phyloP scores from a whole-genome alignment of 2,329 filamentous ascomycete species.

The Colletotrichum somersetense region DNA sequence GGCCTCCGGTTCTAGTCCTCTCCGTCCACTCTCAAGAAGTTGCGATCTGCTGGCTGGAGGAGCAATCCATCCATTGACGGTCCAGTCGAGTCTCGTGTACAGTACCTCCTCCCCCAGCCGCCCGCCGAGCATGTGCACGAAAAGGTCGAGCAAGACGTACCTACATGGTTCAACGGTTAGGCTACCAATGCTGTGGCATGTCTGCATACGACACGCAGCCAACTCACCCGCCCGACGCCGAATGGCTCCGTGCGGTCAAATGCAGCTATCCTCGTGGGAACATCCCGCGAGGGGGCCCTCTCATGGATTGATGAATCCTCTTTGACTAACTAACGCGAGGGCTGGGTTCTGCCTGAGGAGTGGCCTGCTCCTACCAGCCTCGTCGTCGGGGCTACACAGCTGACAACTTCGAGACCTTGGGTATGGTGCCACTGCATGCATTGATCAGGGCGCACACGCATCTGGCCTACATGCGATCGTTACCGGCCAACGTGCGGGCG shows the following conservation, averaged over 20 bases:
- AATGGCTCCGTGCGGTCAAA: conserved; percentile 27
- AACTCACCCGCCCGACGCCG: conserved; percentile 21
- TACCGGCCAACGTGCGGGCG: conserved; percentile 1
- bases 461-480: conserved; percentile 21
- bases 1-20: conserved; percentile 21
- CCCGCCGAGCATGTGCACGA: conserved; percentile 15
- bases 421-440: conserved; percentile 11
- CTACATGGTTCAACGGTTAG: conserved; percentile 33
- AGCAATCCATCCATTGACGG: conserved; percentile 3
- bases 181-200: conserved; percentile 34
- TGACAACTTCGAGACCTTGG: background rate
- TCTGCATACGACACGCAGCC: conserved; percentile 32
- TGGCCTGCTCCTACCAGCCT: conserved; percentile 13
- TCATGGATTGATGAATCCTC: background rate
- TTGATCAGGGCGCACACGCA: conserved; percentile 8
- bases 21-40: background rate
- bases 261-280: conserved; percentile 22
- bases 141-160: conserved; percentile 25
- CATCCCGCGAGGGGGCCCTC: background rate
- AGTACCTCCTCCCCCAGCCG: conserved; percentile 20
- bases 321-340: background rate
- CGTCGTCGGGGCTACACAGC: background rate
- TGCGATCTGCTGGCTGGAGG: conserved; percentile 7
- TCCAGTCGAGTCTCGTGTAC: conserved; percentile 17
- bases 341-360: background rate